These are phyloP conservation scores for Cyberlindnera misumaiensis DNA, from an alignment of 805 yeast species.

Conservation along the genomic window DNA sequence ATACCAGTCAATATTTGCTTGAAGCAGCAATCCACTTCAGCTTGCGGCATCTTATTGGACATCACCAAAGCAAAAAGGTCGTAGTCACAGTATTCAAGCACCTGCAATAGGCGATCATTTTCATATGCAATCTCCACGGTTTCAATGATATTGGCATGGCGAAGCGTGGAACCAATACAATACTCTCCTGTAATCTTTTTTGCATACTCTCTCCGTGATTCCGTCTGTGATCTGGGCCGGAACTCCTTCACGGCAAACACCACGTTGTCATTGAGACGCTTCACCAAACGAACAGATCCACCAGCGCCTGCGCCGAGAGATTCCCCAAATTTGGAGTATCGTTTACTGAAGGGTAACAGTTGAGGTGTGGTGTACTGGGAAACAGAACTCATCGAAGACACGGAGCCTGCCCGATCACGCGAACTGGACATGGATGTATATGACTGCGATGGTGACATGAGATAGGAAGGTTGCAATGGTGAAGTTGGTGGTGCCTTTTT, in stretches of 20 bases:
- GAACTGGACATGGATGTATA: background rate
- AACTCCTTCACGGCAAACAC: constrained; percentile 92
- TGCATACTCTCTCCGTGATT: constrained; percentile 77
- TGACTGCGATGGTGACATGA: constrained; percentile 8
- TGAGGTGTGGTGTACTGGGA: constrained; percentile 32
- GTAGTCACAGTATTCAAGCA: constrained; percentile 91
- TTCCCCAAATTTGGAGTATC: constrained; percentile 79
- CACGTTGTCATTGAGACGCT: constrained; percentile 55
- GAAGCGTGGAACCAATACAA: constrained; percentile 85
- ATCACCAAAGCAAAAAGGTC: constrained; percentile 92
- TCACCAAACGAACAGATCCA: constrained; percentile 76
- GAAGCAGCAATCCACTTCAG: constrained; percentile 83
- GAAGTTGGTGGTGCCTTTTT: constrained; percentile 34
- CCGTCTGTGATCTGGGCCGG: constrained; percentile 66
- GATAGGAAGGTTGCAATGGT: constrained; percentile 7
- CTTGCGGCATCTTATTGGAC: constrained; percentile 79
- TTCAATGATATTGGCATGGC: constrained; percentile 85
- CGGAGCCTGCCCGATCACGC: constrained; percentile 21
- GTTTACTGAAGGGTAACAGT: constrained; percentile 54
- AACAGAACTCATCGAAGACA: constrained; percentile 29
- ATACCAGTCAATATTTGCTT: constrained; percentile 80
- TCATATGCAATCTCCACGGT: constrained; percentile 90
- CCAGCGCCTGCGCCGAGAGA: constrained; percentile 94
- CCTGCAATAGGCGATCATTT: constrained; percentile 78
- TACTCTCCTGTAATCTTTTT: constrained; percentile 91